Base-by-base conservation (phyloP, 1,284 basidiomycete genomes). In the Trichosporon ovoides region DNA sequence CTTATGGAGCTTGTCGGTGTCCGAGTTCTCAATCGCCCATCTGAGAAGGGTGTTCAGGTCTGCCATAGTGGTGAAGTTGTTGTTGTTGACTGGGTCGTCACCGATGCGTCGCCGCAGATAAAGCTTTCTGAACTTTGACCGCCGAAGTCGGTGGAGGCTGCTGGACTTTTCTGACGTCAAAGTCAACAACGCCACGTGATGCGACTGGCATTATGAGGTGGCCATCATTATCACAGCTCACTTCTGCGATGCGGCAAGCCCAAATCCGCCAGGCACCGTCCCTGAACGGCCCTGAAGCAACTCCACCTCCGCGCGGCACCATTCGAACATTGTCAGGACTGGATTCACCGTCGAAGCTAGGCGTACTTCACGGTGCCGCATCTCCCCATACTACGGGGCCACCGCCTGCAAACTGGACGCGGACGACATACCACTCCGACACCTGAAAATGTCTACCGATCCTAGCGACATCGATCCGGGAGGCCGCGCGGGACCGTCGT, bases 21-120 rank as follows among this genome's bases (percentile, higher is more conserved):
- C 61, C 20, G 73, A 70, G 65, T 75, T 74, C 58, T 68, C 68
- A 22, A 75, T 69, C 11, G 63, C 63, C 63, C 63, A 64, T 52
- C 56, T 59, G 34, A 64, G 63, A 18, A 64, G 63, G 7, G 63
- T 38, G 57, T 64, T 64, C 16, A 64, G 59, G 60, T 64, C 63
- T 36, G 63, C 40, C 63, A 61, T 61, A 28, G 46, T 60, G 43
- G 22, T 48, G 12, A 14, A 28, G 43, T 34, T 33, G 38, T 56
- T 20, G 38, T 51, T 53, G 49, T 24, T 36, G 11, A 52, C 19
- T 5, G 16, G 14, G 24, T 12, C n/a, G 22, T 20, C 16, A 13
- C 19, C 16, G 38, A 3, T 20, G 16, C 24, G 43, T 16, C 28
- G 16, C 22, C 28, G n/a, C n/a, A 48, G 28, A 48, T 48, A 48